Conservation (phyloP, 2,329 filamentous ascomycete genomes). For the Emericellopsis cladophorae region DNA sequence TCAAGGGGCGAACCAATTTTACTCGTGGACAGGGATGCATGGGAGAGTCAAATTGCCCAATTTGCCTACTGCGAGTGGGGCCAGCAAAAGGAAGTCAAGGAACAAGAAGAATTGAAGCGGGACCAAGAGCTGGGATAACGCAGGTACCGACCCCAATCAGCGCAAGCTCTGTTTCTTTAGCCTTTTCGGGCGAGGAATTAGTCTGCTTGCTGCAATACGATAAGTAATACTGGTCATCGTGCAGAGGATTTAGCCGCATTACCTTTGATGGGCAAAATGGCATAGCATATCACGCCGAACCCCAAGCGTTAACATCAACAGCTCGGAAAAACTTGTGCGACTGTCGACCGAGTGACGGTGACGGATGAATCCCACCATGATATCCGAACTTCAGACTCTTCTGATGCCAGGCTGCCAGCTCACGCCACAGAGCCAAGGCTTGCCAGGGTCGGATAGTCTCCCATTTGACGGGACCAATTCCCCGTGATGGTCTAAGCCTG, state of each 20-base stretch:
- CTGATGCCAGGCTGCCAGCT: constrained; percentile 4
- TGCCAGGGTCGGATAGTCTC: constrained; percentile 1
- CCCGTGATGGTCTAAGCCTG: background rate
- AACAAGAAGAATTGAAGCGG: background rate
- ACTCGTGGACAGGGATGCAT: background rate
- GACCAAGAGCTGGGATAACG: background rate
- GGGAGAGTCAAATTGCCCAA: constrained; percentile 10
- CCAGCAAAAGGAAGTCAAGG: background rate
- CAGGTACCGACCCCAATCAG: background rate
- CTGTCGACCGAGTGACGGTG: no score
- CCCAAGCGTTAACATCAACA: no score
- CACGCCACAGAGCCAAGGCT: constrained; percentile 1
- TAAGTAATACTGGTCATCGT: no score
- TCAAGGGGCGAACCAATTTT: background rate
- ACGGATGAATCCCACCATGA: no score
- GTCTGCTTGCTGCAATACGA: no score
- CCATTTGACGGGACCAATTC: constrained; percentile 4
- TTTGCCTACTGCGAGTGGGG: constrained; percentile 6
- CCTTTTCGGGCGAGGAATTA: no score
- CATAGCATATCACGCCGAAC: no score
- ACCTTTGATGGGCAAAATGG: no score
- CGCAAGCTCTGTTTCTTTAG: no score
- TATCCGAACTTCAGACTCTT: background rate
- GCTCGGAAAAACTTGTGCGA: no score
- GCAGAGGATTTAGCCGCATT: no score